Evolutionary conservation across 768 basidiomycete genomes (phyloP).

Genomic region (Suillus subaureus): DNA sequence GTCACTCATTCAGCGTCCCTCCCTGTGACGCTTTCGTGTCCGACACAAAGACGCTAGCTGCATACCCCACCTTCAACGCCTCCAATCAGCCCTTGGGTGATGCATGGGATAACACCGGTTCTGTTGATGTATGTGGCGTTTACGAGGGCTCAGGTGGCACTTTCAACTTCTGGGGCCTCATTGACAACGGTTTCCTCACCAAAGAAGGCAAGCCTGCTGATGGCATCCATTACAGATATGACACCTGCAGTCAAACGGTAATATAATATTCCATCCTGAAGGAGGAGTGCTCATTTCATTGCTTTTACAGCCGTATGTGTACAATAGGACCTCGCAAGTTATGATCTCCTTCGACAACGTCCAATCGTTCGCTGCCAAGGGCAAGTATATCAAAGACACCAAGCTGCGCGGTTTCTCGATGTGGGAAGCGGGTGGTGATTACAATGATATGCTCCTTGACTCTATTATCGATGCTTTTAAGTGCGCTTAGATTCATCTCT

Average conservation of each 20-base stretch:
- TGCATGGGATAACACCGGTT: constrained; percentile 51
- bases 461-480: constrained; percentile 45
- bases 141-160: constrained; percentile 49
- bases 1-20: constrained; percentile 65
- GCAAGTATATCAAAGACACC: constrained; percentile 52
- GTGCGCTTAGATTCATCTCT: constrained; percentile 49
- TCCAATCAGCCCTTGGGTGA: constrained; percentile 53
- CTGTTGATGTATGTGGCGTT: constrained; percentile 57
- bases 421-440: constrained; percentile 75
- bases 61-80: constrained; percentile 54
- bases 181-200: constrained; percentile 57
- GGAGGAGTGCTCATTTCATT: neutral
- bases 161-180: constrained; percentile 62
- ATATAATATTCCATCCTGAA: constrained; percentile 8
- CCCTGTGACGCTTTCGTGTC: constrained; percentile 37
- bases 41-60: constrained; percentile 39
- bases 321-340: constrained; percentile 54
- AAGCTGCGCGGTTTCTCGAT: constrained; percentile 68
- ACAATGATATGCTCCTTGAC: constrained; percentile 59
- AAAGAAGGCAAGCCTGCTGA: constrained; percentile 26
- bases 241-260: constrained; percentile 75
- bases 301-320: constrained; percentile 62
- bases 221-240: constrained; percentile 59
- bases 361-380: constrained; percentile 61
- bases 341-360: constrained; percentile 70